Evolutionary conservation across 2,329 filamentous ascomycete species (phyloP).

Genomic region (Aspergillus novofumigatus): DNA sequence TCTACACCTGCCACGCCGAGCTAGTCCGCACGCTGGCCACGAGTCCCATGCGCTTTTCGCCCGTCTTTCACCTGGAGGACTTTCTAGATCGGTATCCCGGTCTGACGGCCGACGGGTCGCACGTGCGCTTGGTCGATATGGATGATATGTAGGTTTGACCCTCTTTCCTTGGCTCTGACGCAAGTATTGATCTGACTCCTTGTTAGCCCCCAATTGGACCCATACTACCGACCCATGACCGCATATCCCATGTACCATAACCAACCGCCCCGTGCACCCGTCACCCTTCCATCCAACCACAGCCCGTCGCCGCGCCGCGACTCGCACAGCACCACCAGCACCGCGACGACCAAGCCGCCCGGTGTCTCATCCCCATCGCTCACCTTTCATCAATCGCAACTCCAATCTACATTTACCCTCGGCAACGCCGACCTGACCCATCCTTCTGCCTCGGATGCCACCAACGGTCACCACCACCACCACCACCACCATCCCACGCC

Average conservation of each 20-base stretch:
- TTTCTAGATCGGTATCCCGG: constrained; percentile 81
- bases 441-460: no score
- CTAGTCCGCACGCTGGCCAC: constrained; percentile 68
- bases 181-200: background rate
- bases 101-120: constrained; percentile 67
- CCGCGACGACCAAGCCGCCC: constrained; percentile 5
- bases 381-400: no score
- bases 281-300: constrained; percentile 23
- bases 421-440: background rate
- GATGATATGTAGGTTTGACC: constrained; percentile 46
- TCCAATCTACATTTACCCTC: background rate
- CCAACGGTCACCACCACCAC: constrained; percentile 1
- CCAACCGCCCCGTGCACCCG: constrained; percentile 18
- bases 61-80: constrained; percentile 79
- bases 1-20: constrained; percentile 74
- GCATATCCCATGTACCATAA: background rate
- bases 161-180: background rate
- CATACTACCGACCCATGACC: constrained; percentile 2
- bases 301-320: background rate
- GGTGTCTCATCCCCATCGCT: background rate
- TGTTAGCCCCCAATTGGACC: constrained; percentile 5
- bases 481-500: constrained; percentile 15
- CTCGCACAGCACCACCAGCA: background rate
- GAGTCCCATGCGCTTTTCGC: constrained; percentile 68
- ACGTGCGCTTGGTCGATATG: constrained; percentile 67